These are phyloP conservation scores for Helotiales sp. DNA, from an alignment of 2,329 filamentous ascomycete genomes.

Conservation along the genomic window DNA sequence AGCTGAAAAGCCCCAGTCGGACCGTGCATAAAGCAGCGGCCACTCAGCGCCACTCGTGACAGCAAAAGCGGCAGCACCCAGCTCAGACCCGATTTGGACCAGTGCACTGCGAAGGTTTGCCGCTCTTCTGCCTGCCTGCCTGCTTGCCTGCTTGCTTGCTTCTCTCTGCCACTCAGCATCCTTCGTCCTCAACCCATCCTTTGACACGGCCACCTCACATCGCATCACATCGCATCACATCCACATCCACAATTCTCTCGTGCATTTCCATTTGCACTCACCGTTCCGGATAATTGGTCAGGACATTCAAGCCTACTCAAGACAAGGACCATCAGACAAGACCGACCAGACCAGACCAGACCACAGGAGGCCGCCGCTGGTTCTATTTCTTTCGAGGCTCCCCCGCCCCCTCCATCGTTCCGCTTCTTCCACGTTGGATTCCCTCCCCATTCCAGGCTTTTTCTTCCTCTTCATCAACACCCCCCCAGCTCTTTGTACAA, in stretches of 20 bases:
- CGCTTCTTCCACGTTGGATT: slow-evolving; percentile 25
- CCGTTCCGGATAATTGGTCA: slow-evolving; percentile 36
- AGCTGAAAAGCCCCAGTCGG: not conserved
- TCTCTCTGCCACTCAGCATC: slow-evolving; percentile 14
- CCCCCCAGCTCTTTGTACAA: slow-evolving; percentile 32
- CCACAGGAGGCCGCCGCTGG: slow-evolving; percentile 17
- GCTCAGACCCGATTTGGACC: slow-evolving; percentile 1
- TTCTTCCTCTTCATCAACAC: slow-evolving; percentile 28
- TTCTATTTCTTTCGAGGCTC: slow-evolving; percentile 39
- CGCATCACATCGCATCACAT: not conserved
- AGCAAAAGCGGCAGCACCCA: slow-evolving; percentile 14
- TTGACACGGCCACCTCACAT: slow-evolving; percentile 26
- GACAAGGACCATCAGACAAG: not conserved
- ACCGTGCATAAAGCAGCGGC: slow-evolving; percentile 1
- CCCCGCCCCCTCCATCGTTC: slow-evolving; percentile 26
- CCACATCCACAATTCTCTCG: slow-evolving; percentile 32
- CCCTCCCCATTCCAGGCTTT: slow-evolving; percentile 29
- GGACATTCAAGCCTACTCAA: too few species aligned
- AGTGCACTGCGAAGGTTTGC: slow-evolving; percentile 15
- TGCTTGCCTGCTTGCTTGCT: slow-evolving; percentile 12
- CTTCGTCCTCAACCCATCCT: slow-evolving; percentile 5
- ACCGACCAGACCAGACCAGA: not conserved
- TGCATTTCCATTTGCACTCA: slow-evolving; percentile 30
- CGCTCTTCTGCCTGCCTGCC: slow-evolving; percentile 1
- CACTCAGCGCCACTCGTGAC: not conserved